Base-by-base conservation (phyloP, 768 basidiomycete species). In the Xerocomellus intermedius region DNA sequence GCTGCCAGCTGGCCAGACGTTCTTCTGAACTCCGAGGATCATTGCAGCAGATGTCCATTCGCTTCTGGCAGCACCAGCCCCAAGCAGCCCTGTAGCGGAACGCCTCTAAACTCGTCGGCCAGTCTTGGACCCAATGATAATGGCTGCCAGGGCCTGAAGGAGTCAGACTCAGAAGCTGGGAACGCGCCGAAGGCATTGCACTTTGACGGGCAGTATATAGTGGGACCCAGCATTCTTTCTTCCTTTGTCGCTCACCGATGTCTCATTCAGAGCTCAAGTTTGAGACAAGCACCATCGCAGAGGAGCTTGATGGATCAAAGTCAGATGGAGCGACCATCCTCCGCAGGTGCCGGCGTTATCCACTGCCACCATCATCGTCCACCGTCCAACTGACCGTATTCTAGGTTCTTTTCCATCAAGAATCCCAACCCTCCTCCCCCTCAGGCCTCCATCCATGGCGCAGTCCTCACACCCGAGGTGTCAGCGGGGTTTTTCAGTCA, bases 391-490 rank as follows among this genome's bases (percentile, higher is more conserved):
- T 54, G 2, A 55, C 13, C 5, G 5, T 7, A 10, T 35, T 24
- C 38, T 37, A 62, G 60, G 33, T 16, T 67, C 19, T 55, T 61
- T 38, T 53, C 39, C 44, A 16, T 56, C 43, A 64, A 56, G 42
- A 39, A 57, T 41, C 44, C 50, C 2, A 46, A 72, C 13, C 66
- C 72, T 6, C 74, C 77, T 3, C 75, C 75, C 2, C 74, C 86
- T 1, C 78, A 74, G 53, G 61, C 63, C 8, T 85, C 84, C 3
- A 67, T 89, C 2, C 80, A 86, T 44, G 84, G 87, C 52, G 80
- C 87, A 2, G 66, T 70, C 2, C 59, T 82, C 10, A 83, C 84
- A 3, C 91, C 91, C 0, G 90, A 94, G 61, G 77, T 74, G 3
- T 78, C 77, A 2, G 90, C 91, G 0, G 75, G 77, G 37, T 79